Base-by-base conservation (phyloP, 129 eudicot genomes). In the Cynara cardunculus region DNA sequence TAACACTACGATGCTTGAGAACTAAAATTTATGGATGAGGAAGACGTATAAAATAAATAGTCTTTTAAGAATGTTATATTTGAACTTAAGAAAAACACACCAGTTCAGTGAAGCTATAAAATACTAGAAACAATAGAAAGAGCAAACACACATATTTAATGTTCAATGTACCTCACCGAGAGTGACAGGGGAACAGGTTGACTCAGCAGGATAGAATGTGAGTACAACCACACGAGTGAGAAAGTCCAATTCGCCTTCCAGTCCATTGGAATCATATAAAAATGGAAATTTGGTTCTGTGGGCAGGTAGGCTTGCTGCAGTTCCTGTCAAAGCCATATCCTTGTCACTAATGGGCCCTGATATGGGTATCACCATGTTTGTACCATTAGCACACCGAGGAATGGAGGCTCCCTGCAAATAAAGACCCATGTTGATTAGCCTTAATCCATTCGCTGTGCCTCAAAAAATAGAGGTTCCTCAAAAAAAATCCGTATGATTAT, bases 211-310 rank as follows among this genome's bases (percentile, higher is more conserved):
- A 86, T 89, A 91, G 78, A 94, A 94, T 24, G 98, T 89, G 44
- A 91, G 86, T 7, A 93, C 97, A 79, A 94, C 93, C 85, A 91
- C 92, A 68, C 98, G 97, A 87, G 93, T 94, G 71, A 89, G 98
- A 83, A 94, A 91, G 86, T 94, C 98, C 83, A 94, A 35, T 49
- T 94, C 89, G 72, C 98, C 95, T 79, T 91, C 97, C 77, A 87
- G 75, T 79, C 90, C 98, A 83, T 88, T 90, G 84, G 88, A 94
- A 77, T 94, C 92, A 74, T 94, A 94, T 61, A 94, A 74, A 76
- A 94, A 78, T 27, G 98, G 83, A 72, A 80, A 85, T 44, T 31
- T 84, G 16, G 93, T 78, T 44, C 81, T 73, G 74, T 82, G 78
- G 13, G 85, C 82, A 86, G 82, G 91, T 32, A 88, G 81, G 41